A percentile compares a stretch with the other conserved stretches of the same genome.
Evolutionary conservation across 2,329 filamentous ascomycete genomes (phyloP).

Genomic region (Xylariaceae sp.): DNA sequence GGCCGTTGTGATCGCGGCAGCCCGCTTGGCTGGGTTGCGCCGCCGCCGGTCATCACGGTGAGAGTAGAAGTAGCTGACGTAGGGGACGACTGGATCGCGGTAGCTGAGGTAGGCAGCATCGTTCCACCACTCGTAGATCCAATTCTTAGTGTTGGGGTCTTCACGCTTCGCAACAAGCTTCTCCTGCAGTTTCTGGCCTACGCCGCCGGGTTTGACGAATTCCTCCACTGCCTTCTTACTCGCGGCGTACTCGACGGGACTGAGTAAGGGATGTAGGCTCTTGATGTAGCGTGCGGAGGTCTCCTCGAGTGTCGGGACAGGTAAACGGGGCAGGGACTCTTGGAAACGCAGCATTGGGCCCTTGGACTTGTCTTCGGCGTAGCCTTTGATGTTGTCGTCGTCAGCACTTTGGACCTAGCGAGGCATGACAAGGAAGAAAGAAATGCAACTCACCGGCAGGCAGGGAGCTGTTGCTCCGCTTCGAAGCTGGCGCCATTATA

Average conservation of each 20-base stretch:
- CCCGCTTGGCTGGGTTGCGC: constrained; percentile 85
- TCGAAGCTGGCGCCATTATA: constrained; percentile 49
- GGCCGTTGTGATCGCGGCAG: constrained; percentile 81
- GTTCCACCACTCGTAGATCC: constrained; percentile 99
- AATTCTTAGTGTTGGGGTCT: constrained; percentile 81
- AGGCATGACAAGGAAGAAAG: neutral
- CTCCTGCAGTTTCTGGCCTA: constrained; percentile 80
- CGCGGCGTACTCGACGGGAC: constrained; percentile 60
- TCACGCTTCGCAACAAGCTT: constrained; percentile 76
- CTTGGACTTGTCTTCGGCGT: constrained; percentile 75
- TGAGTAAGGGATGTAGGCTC: constrained; percentile 71
- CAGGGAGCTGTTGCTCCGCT: constrained; percentile 55
- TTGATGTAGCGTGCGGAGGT: constrained; percentile 78
- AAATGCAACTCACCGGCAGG: constrained; percentile 39
- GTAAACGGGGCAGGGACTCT: constrained; percentile 75
- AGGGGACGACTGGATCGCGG: constrained; percentile 92
- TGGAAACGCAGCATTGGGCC: constrained; percentile 81
- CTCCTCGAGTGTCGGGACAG: constrained; percentile 78
- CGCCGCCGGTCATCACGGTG: constrained; percentile 89
- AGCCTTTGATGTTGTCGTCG: constrained; percentile 46
- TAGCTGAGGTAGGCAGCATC: constrained; percentile 87
- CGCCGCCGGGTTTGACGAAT: constrained; percentile 82
- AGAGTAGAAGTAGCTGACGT: constrained; percentile 99
- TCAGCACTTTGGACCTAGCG: constrained; percentile 1
- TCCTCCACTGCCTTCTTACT: constrained; percentile 82